phyloP scores from a whole-genome alignment of 2,329 filamentous ascomycete species.

The Diaporthe velutina region DNA sequence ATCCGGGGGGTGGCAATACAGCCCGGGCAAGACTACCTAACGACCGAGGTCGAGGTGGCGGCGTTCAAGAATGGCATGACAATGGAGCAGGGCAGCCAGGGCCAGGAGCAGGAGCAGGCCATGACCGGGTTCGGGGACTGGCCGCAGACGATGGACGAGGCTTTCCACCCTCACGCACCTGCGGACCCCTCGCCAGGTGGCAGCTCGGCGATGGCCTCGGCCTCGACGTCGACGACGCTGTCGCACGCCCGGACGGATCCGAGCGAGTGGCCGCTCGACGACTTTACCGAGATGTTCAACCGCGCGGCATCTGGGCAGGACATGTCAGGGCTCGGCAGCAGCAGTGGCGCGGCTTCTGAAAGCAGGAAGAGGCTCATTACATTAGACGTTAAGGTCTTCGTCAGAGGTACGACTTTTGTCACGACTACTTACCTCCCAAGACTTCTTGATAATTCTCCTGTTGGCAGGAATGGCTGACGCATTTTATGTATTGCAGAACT shows the following conservation, averaged over 20 bases:
- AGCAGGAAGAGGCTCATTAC: slow-evolving; percentile 40
- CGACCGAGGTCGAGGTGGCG: slow-evolving; percentile 65
- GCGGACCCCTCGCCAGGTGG: background rate
- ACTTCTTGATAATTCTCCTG: background rate
- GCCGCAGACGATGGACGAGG: slow-evolving; percentile 20
- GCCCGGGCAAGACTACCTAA: slow-evolving; percentile 69
- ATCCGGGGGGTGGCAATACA: slow-evolving; percentile 74
- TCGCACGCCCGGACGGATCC: background rate
- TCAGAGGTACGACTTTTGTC: slow-evolving; percentile 42
- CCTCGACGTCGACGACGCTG: background rate
- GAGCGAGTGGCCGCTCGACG: background rate
- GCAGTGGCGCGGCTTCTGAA: background rate
- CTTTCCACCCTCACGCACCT: background rate
- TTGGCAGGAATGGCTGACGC: slow-evolving; percentile 12
- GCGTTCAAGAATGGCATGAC: slow-evolving; percentile 50
- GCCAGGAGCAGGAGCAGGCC: background rate
- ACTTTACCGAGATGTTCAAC: slow-evolving; percentile 5
- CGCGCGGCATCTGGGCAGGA: background rate
- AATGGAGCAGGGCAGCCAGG: background rate
- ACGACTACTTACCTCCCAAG: background rate
- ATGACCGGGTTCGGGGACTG: background rate
- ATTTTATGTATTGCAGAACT: slow-evolving; percentile 44
- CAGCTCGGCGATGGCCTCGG: slow-evolving; percentile 2
- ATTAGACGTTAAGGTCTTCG: slow-evolving; percentile 46
- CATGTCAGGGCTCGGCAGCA: background rate